These are phyloP conservation scores for Podaxis sp. DNA, from an alignment of 768 basidiomycete species.

Conservation along the genomic window DNA sequence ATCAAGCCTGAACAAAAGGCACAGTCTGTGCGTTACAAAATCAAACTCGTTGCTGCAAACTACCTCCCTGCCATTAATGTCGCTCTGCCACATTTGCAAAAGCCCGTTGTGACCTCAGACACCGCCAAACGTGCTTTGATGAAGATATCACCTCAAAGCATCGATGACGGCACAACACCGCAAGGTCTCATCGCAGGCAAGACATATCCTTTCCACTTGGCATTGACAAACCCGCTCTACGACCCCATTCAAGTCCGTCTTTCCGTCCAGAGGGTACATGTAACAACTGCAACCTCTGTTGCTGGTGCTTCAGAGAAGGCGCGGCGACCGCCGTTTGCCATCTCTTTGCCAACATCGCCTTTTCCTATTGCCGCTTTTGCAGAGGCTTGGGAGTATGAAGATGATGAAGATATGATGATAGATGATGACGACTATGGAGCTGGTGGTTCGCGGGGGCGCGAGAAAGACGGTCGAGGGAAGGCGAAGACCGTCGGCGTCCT, in stretches of 20 bases:
- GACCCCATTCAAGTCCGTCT: slow-evolving; percentile 94
- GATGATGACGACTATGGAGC: slow-evolving; percentile 52
- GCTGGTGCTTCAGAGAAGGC: slow-evolving; percentile 52
- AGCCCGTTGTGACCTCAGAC: slow-evolving; percentile 36
- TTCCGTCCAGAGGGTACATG: slow-evolving; percentile 69
- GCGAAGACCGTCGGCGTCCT: slow-evolving; percentile 74
- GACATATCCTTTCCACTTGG: slow-evolving; percentile 86
- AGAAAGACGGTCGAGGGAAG: slow-evolving; percentile 47
- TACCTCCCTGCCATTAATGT: slow-evolving; percentile 89
- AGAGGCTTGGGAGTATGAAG: slow-evolving; percentile 98
- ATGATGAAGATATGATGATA: slow-evolving; percentile 89
- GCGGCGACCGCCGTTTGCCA: slow-evolving; percentile 71
- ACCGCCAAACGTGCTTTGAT: slow-evolving; percentile 39
- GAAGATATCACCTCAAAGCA: slow-evolving; percentile 37
- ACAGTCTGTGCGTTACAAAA: slow-evolving; percentile 92
- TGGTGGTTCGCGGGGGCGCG: slow-evolving; percentile 36
- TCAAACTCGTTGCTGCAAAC: slow-evolving; percentile 94
- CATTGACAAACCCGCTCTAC: slow-evolving; percentile 92
- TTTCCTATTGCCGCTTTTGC: slow-evolving; percentile 90
- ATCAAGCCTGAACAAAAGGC: slow-evolving; percentile 99
- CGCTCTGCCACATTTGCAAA: slow-evolving; percentile 57
- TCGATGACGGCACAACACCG: slow-evolving; percentile 38
- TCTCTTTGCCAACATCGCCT: slow-evolving; percentile 73
- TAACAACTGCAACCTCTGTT: slow-evolving; percentile 30
- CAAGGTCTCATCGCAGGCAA: slow-evolving; percentile 67